phyloP scores from a whole-genome alignment of 352 stramenopile species.

The Pythium aquatile region DNA sequence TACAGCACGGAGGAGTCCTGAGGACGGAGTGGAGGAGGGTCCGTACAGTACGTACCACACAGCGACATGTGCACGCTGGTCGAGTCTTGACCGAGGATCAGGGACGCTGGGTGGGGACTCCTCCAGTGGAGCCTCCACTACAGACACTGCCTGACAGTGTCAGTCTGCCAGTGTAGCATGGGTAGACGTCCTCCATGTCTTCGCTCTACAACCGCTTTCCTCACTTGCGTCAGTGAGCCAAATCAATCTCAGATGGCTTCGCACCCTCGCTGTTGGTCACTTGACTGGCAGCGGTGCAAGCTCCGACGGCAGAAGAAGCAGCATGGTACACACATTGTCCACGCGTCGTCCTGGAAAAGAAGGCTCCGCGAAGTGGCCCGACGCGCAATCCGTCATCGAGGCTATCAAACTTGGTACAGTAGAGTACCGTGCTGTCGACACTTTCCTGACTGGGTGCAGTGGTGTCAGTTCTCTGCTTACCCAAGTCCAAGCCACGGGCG shows the following conservation, averaged over 20 bases:
- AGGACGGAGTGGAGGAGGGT: neutral
- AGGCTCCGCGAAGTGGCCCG: neutral
- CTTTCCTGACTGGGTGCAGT: neutral
- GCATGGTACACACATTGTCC: neutral
- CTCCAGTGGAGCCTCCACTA: too few relatives aligned
- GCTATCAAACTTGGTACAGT: neutral
- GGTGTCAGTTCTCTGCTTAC: neutral
- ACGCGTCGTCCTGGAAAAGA: neutral
- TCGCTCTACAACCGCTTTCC: neutral
- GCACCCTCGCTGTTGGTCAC: neutral
- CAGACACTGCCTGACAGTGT: too few relatives aligned
- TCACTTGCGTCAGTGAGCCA: constrained; percentile 12
- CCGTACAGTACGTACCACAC: too few relatives aligned
- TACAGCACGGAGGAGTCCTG: neutral
- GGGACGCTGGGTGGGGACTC: neutral
- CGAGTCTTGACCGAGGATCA: neutral
- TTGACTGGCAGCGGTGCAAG: neutral
- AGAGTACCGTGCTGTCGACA: neutral
- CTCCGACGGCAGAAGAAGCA: constrained; percentile 1
- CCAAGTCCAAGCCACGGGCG: neutral
- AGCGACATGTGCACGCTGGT: neutral
- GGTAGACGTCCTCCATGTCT: neutral
- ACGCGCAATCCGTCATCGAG: neutral
- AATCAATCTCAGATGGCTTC: constrained; percentile 9
- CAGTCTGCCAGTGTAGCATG: too few relatives aligned